These are phyloP conservation scores for Spiraea crenata DNA, from an alignment of 331 rosid genomes.

Conservation along the genomic window DNA sequence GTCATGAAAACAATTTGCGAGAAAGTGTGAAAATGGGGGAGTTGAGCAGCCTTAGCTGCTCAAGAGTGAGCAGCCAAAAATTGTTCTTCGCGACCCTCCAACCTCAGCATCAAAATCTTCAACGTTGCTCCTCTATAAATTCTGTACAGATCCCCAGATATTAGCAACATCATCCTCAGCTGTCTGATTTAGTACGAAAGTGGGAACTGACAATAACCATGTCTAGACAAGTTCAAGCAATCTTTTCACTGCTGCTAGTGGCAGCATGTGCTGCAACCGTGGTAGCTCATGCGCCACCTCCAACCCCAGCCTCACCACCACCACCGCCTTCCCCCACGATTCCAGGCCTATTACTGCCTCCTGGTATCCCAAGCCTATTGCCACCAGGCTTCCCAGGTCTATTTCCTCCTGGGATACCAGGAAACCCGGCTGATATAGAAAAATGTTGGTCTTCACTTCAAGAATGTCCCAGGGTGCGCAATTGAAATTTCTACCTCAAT, in stretches of 20 bases:
- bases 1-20: too few species aligned
- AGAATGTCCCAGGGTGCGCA: background rate
- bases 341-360: too few species aligned
- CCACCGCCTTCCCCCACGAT: background rate
- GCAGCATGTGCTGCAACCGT: background rate
- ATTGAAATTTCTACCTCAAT: background rate
- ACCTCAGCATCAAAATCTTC: background rate
- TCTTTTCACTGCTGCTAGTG: background rate
- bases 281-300: background rate
- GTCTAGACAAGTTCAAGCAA: background rate
- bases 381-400: background rate
- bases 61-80: too few species aligned
- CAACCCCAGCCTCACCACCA: background rate
- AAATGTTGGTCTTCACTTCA: conserved; percentile 6
- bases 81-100: background rate
- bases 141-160: too few species aligned
- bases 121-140: background rate
- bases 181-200: too few species aligned
- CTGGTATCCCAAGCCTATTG: background rate
- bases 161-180: too few species aligned
- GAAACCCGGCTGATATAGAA: background rate
- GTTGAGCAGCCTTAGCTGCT: too few species aligned
- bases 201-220: background rate
- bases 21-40: too few species aligned
- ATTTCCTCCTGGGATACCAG: background rate